Evolutionary conservation across 495 filamentous ascomycete genomes (phyloP), one percentile per base, ranked within the genome.

Genomic region (Choiromyces venosus): DNA sequence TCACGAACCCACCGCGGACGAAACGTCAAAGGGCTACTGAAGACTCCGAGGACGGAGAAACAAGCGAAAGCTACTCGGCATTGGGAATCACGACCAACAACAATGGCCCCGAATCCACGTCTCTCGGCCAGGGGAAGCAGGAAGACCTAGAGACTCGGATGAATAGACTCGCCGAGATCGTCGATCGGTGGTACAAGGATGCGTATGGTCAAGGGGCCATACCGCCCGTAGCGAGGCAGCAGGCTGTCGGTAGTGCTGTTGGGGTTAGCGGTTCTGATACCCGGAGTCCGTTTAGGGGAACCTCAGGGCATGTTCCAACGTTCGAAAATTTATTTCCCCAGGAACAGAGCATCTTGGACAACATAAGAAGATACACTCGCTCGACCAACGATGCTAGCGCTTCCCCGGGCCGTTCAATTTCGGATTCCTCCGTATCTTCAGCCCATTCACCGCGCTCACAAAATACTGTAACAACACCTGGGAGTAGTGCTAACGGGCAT

Each of bases 161-260:
- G 73, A 76, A 81, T 44, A 66, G 69, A 16, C 78, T 80, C 35
- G 71, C 77, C 16, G 78, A 80, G 56, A 76, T 80, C 44, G 78
- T 80, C n/a, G 78, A 74, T 65, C 65, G 70, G 40, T 80, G 78
- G 74, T 80, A 80, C 40, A 76, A 71, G 35, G 74, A 77, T 56
- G 78, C 78, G 44, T 80, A 79, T 69, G 64, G 61, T 29, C 73
- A 74, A 25, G 68, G 75, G 18, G 39, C 36, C 29, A 38, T 61
- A 29, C 40, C 67, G 10, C 56, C 66, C 16, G 66, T 46, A 38
- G 25, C 65, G 16, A 36, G 65, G 21, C 69, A 37, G 37, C 73
- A 42, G 40, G 12, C 19, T n/a, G 14, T 18, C 3, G 66, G 19
- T 37, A 21, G 19, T 37, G 33, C n/a, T 46, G 37, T 18, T 25